Conservation (phyloP, 2,329 filamentous ascomycete genomes). For the Chrysosporium keratinophilum region DNA sequence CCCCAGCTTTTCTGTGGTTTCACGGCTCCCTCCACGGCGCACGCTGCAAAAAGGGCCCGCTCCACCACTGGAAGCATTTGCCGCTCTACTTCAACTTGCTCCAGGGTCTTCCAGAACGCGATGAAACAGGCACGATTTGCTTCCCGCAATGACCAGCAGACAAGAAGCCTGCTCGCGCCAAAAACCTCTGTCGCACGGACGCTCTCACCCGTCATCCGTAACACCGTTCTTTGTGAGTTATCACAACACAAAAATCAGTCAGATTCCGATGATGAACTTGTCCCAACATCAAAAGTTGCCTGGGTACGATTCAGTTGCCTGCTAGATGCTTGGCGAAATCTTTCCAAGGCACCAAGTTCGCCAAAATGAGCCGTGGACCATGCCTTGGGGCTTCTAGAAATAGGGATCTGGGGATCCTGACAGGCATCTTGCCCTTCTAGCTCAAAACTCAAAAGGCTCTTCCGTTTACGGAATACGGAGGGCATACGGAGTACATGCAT, state of each 20-base stretch:
- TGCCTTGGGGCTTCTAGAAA: neutral
- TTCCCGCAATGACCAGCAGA: neutral
- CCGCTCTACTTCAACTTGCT: conserved; percentile 1
- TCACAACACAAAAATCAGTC: neutral
- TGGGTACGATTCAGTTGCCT: neutral
- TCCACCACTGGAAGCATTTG: conserved; percentile 11
- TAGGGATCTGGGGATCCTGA: neutral
- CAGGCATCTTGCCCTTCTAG: no score
- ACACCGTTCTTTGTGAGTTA: no score
- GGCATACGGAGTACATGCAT: no score
- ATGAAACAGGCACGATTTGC: conserved; percentile 3
- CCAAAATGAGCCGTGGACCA: neutral
- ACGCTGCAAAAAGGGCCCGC: neutral
- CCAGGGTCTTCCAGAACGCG: conserved; percentile 5
- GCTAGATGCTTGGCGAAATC: conserved; percentile 6
- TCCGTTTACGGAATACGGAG: no score
- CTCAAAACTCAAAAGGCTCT: no score
- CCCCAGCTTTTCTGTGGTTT: conserved; percentile 10
- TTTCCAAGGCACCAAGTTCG: neutral
- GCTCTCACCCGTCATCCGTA: no score
- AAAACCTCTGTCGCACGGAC: neutral
- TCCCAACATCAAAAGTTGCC: no score
- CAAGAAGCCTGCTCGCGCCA: neutral
- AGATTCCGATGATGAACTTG: neutral
- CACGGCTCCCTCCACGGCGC: conserved; percentile 1